Percentiles rank a stretch among this genome's conserved stretches.
Evolutionary conservation across 495 filamentous ascomycete species (phyloP).

Genomic region (Margaritispora aquatica): DNA sequence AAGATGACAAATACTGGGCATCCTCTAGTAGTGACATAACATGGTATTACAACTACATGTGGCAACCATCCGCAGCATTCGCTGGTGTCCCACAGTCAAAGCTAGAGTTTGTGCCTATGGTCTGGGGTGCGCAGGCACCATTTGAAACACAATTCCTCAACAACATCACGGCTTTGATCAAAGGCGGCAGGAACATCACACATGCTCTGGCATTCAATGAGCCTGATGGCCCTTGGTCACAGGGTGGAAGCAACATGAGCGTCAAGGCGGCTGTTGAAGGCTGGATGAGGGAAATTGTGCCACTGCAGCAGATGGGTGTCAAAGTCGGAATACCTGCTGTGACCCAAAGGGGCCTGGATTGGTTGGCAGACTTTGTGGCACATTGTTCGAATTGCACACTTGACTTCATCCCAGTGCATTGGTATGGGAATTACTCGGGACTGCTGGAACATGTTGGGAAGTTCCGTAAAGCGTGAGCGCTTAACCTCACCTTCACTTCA

Average conservation of each 20-base stretch:
- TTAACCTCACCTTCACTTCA: too few relatives aligned
- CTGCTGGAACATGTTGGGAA: constrained; percentile 60
- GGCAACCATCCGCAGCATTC: constrained; percentile 34
- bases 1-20: constrained; percentile 47
- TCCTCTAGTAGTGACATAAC: constrained; percentile 45
- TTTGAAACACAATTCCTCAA: constrained; percentile 42
- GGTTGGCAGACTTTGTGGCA: constrained; percentile 55
- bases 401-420: constrained; percentile 68
- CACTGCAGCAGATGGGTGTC: constrained; percentile 46
- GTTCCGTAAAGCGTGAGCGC: constrained; percentile 47
- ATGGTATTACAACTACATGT: constrained; percentile 73
- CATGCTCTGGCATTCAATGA: constrained; percentile 69
- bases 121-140: constrained; percentile 60
- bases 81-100: constrained; percentile 36
- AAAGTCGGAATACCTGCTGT: constrained; percentile 51
- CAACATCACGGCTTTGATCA: constrained; percentile 41
- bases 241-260: constrained; percentile 51
- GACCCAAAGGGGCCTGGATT: constrained; percentile 47
- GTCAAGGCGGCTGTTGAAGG: constrained; percentile 49
- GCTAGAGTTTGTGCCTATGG: constrained; percentile 69
- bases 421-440: constrained; percentile 61
- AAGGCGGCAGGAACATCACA: constrained; percentile 46
- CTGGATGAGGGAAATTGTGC: constrained; percentile 60
- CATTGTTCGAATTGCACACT: constrained; percentile 49
- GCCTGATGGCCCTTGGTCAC: constrained; percentile 44